These are phyloP conservation scores for Candida hispaniensis DNA, from an alignment of 805 yeast species.

Conservation along the genomic window DNA sequence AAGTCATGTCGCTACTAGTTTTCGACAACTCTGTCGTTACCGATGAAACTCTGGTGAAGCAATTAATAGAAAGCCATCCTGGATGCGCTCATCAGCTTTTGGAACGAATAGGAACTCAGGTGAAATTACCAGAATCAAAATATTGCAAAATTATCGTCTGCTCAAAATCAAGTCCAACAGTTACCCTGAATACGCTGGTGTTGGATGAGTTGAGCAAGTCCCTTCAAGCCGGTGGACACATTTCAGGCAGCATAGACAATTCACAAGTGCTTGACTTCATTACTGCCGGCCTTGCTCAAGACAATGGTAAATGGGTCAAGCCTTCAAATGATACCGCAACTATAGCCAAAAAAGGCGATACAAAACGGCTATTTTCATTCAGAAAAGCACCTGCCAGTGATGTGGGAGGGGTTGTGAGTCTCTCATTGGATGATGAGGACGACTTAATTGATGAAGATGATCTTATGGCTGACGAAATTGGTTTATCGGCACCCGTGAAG, in stretches of 20 bases:
- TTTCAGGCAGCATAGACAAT: constrained; percentile 25
- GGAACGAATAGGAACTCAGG: constrained; percentile 29
- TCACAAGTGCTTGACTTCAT: constrained; percentile 42
- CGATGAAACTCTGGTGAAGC: constrained; percentile 9
- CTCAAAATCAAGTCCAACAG: constrained; percentile 17
- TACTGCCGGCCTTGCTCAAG: constrained; percentile 46
- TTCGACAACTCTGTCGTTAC: constrained; percentile 16
- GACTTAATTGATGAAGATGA: constrained; percentile 50
- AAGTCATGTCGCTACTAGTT: constrained; percentile 10
- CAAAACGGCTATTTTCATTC: constrained; percentile 21
- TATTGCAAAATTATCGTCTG: constrained; percentile 26
- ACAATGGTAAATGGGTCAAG: constrained; percentile 43
- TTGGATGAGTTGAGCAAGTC: constrained; percentile 25
- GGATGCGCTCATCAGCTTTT: constrained; percentile 28
- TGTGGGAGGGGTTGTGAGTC: constrained; percentile 33
- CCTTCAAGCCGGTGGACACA: constrained; percentile 26
- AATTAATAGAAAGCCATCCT: constrained; percentile 4
- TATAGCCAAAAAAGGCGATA: constrained; percentile 20
- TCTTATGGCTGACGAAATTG: constrained; percentile 36
- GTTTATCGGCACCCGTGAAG: constrained; percentile 31
- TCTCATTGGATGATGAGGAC: constrained; percentile 39
- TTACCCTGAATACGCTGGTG: constrained; percentile 19
- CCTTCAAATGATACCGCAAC: constrained; percentile 33
- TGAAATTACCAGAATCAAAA: constrained; percentile 24
- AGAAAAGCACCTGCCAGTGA: constrained; percentile 27